Percentiles rank a stretch among this genome's conserved stretches.
Evolutionary conservation across 306 rosid genomes (phyloP).

Genomic region (Purshia tridentata): DNA sequence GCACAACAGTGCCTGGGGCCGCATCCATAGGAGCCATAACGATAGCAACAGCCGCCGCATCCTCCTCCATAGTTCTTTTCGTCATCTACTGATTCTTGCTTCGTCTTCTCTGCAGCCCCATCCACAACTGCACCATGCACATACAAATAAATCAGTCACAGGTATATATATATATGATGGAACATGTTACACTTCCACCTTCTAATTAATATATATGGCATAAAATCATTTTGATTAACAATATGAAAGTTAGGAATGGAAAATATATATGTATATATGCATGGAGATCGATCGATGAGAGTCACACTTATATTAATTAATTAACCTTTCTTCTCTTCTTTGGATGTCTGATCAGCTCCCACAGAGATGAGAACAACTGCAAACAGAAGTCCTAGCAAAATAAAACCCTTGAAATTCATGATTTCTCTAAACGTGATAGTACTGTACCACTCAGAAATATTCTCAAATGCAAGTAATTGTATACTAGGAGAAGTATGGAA

Average conservation of each 20-base stretch:
- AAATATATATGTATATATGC: neutral
- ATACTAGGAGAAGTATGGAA: too few relatives aligned
- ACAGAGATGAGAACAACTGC: neutral
- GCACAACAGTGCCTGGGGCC: neutral
- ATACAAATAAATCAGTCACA: neutral
- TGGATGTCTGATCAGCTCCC: neutral
- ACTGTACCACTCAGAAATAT: neutral
- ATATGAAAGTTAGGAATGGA: neutral
- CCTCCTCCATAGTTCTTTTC: neutral
- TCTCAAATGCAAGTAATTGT: too few relatives aligned
- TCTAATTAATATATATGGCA: too few relatives aligned
- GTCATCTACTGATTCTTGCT: neutral
- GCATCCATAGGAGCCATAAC: neutral
- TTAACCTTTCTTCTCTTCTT: constrained; percentile 9
- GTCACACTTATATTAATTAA: neutral
- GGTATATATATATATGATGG: neutral
- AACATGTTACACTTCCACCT: too few relatives aligned
- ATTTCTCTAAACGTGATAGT: neutral
- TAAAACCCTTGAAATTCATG: constrained; percentile 11
- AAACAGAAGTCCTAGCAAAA: constrained; percentile 14
- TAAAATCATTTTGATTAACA: neutral
- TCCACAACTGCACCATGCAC: neutral
- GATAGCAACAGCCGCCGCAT: neutral
- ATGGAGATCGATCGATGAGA: too few relatives aligned
- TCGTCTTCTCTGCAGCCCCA: neutral